Evolutionary conservation across 2,329 filamentous ascomycete genomes (phyloP), one percentile per base, ranked within the genome.

Genomic region (Atkinsonella texensis): DNA sequence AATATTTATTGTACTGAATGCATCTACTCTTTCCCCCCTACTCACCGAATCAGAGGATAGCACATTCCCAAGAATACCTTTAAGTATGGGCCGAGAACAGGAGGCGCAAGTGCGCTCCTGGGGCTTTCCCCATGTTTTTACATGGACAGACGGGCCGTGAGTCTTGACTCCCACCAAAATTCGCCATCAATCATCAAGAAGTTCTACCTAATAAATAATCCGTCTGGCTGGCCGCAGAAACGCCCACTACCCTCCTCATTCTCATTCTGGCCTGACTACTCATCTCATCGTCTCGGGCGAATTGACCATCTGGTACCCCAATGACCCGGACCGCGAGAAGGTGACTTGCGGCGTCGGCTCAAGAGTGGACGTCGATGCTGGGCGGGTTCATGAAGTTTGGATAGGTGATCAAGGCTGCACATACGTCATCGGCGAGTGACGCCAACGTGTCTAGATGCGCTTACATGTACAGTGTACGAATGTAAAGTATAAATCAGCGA

Each of bases 121-220:
- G 84, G 84, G 84, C 1, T 89, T 87, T 62, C 58, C 64, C 2
- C 73, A 81, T 48, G 83, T 86, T 60, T 86, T 86, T 56, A 87
- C 83, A 2, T 88, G 84, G 84, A 81, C 76, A 8, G 85, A 88
- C 65, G 69, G 72, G 20, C 79, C 82, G 83, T 87, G 74, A 63
- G 80, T 75, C 31, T 13, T 17, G 15, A 40, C 28, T 23, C n/a
- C 28, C 28, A 28, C 28, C 28, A 23, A 23, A 28, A 54, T 23
- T 23, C 20, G 20, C 4, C 20, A 23, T 23, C 18, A n/a, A 10
- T 9, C 18, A 18, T n/a, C 31, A n/a, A 3, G 8, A 8, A 17
- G 9, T 4, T 11, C 18, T 10, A 39, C 15, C 13, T 8, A 28
- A 8, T 18, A 20, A 28, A 8, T 18, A 20, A 20, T n/a, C 20